Conservation (phyloP, 78 protist species). For the Thecamonas trahens region DNA sequence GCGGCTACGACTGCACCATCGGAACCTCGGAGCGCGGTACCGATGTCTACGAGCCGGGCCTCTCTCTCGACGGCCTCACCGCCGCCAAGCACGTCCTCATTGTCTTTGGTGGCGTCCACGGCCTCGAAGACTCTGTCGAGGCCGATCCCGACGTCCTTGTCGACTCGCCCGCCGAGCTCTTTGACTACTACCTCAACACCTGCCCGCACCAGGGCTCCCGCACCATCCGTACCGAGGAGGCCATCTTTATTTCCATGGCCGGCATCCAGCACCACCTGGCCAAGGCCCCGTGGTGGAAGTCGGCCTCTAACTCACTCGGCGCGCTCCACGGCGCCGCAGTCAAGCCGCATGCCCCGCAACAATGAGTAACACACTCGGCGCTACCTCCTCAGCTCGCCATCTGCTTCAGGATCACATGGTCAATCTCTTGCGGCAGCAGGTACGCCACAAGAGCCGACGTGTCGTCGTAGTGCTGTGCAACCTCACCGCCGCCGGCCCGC, state of each 20-base stretch:
- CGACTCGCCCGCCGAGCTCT: neutral
- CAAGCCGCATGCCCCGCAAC: no score
- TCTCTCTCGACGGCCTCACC: neutral
- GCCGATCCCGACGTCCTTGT: neutral
- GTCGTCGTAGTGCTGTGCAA: no score
- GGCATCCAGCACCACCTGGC: no score
- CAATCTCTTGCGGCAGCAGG: no score
- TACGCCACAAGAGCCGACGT: no score
- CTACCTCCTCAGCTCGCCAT: no score
- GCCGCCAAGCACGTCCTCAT: slow-evolving; percentile 18
- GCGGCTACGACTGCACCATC: slow-evolving; percentile 52
- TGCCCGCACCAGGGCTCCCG: slow-evolving; percentile 43
- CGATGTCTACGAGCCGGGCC: neutral
- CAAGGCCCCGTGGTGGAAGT: no score
- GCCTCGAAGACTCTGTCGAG: slow-evolving; percentile 28
- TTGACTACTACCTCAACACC: slow-evolving; percentile 29
- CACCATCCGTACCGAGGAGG: slow-evolving; percentile 61
- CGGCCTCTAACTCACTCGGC: no score
- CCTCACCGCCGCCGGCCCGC: no score
- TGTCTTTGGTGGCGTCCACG: slow-evolving; percentile 52
- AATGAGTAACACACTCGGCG: no score
- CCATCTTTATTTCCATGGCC: slow-evolving; percentile 15
- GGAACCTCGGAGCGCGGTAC: slow-evolving; percentile 53
- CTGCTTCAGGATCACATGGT: no score
- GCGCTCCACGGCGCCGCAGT: no score